Conservation (phyloP, 805 yeast genomes). For the Saturnispora mendoncae region DNA sequence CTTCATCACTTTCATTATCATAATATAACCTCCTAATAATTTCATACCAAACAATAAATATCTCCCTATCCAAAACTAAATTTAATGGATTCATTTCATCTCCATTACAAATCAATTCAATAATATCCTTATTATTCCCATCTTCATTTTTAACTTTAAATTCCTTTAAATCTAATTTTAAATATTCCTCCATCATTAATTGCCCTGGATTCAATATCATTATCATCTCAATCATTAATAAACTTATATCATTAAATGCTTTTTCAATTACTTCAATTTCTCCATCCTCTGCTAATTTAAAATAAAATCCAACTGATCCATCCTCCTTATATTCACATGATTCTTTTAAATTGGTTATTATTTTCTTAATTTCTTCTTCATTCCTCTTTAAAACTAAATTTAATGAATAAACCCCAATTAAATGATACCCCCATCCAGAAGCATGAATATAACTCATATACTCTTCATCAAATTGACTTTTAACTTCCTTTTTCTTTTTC, state of each 20-base stretch:
- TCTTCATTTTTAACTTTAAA: not conserved
- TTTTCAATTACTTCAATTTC: not conserved
- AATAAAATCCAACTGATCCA: not conserved
- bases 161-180: not conserved
- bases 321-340: not conserved
- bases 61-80: not conserved
- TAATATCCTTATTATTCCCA: not conserved
- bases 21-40: slow-evolving; percentile 4
- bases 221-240: slow-evolving; percentile 7
- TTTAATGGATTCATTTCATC: not conserved
- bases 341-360: not conserved
- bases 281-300: slow-evolving; percentile 1
- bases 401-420: slow-evolving; percentile 6
- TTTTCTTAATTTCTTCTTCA: not conserved
- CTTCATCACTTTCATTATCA: slow-evolving; percentile 1
- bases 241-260: slow-evolving; percentile 1
- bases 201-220: slow-evolving; percentile 4
- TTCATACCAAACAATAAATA: slow-evolving; percentile 1
- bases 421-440: slow-evolving; percentile 5
- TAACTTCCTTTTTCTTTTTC: not conserved
- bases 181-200: slow-evolving; percentile 1
- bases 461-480: not conserved
- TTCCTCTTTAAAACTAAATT: slow-evolving; percentile 2
- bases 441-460: slow-evolving; percentile 2
- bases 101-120: not conserved